Conservation (phyloP, 2,329 filamentous ascomycete genomes). For the Teratosphaeria pseudoeucalypti region DNA sequence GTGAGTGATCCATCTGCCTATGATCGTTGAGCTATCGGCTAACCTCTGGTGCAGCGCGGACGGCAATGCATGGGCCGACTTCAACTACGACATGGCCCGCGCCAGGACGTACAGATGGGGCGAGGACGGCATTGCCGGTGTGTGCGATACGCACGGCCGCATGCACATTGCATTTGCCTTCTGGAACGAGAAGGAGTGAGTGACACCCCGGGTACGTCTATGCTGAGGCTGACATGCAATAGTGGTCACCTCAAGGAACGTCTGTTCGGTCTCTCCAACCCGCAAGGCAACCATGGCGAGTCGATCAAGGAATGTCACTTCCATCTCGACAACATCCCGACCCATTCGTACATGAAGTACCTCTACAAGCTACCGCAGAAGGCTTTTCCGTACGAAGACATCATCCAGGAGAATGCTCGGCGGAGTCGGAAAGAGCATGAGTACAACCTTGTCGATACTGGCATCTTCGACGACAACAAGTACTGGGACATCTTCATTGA, state of each 20-base stretch:
- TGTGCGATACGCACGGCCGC: conserved; percentile 81
- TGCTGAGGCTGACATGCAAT: conserved; percentile 29
- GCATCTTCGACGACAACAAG: conserved; percentile 72
- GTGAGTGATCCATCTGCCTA: conserved; percentile 33
- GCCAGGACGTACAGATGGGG: conserved; percentile 89
- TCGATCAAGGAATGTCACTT: conserved; percentile 96
- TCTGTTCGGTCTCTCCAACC: conserved; percentile 88
- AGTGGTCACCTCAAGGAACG: conserved; percentile 92
- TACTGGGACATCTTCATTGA: conserved; percentile 99
- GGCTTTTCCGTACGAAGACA: conserved; percentile 82
- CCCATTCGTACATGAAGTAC: conserved; percentile 96
- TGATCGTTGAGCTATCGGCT: conserved; percentile 4
- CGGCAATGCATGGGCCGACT: conserved; percentile 95
- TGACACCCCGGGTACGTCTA: conserved; percentile 4
- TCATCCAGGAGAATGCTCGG: conserved; percentile 72
- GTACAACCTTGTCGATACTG: conserved; percentile 87
- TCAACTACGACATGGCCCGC: conserved; percentile 83
- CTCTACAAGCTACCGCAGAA: conserved; percentile 95
- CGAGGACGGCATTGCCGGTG: conserved; percentile 91
- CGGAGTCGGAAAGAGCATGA: conserved; percentile 67
- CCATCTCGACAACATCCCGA: conserved; percentile 87
- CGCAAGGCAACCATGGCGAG: conserved; percentile 94
- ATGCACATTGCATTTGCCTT: conserved; percentile 94
- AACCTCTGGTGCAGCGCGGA: conserved; percentile 48
- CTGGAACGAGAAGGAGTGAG: conserved; percentile 94